These are phyloP conservation scores for Coemansia sp. DNA, from an alignment of 192 early-diverging fungal species.

Conservation along the genomic window DNA sequence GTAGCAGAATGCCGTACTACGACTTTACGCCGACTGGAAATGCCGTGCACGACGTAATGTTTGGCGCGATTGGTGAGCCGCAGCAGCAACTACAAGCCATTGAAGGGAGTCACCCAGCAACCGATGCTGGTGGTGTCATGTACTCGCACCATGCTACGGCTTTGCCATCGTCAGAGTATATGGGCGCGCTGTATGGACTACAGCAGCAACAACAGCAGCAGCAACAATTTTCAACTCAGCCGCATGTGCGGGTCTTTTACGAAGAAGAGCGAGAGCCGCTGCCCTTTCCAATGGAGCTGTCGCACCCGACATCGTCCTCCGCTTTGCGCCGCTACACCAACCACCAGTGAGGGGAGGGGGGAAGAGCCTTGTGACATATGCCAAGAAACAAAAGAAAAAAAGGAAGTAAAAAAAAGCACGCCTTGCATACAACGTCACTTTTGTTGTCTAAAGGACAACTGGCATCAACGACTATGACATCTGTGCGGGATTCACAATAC, in stretches of 20 bases:
- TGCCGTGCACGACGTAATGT: neutral
- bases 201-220: constrained; percentile 10
- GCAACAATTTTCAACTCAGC: neutral
- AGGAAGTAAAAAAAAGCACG: no score
- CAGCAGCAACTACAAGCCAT: no score
- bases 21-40: neutral
- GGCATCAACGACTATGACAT: no score
- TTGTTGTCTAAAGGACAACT: no score
- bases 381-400: no score
- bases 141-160: neutral
- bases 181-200: neutral
- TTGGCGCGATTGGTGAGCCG: neutral
- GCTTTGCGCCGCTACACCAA: neutral
- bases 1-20: neutral
- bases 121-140: neutral
- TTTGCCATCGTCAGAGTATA: neutral
- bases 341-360: no score
- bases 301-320: neutral
- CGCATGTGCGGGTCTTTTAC: neutral
- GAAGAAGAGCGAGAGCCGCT: neutral
- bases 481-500: no score
- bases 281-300: neutral
- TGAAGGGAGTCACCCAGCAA: no score
- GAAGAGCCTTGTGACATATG: no score
- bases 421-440: no score